Evolutionary conservation across 805 yeast genomes (phyloP).

Genomic region (Hanseniaspora thailandica): DNA sequence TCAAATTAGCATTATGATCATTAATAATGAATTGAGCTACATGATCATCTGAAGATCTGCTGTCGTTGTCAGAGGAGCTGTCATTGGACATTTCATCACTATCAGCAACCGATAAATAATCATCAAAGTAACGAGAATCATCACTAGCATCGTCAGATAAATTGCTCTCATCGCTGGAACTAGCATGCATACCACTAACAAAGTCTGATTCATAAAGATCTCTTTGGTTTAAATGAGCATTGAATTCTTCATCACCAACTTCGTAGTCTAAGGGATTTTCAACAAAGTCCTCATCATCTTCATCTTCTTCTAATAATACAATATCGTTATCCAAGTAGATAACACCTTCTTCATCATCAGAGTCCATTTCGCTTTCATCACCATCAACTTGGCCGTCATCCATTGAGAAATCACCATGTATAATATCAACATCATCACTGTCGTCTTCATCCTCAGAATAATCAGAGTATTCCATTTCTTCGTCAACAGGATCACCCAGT

Average conservation of each 20-base stretch:
- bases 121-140: slow-evolving; percentile 18
- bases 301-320: slow-evolving; percentile 22
- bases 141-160: slow-evolving; percentile 19
- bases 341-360: slow-evolving; percentile 24
- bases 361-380: slow-evolving; percentile 20
- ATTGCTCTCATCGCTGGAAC: slow-evolving; percentile 15
- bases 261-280: slow-evolving; percentile 25
- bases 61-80: neutral
- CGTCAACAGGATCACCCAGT: slow-evolving; percentile 27
- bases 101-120: slow-evolving; percentile 16
- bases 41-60: neutral
- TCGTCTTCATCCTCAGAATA: slow-evolving; percentile 29
- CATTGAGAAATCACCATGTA: slow-evolving; percentile 20
- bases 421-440: slow-evolving; percentile 21
- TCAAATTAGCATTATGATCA: neutral
- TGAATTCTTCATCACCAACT: slow-evolving; percentile 21
- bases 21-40: neutral
- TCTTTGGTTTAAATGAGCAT: slow-evolving; percentile 21
- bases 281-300: slow-evolving; percentile 20
- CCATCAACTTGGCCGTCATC: slow-evolving; percentile 19
- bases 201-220: slow-evolving; percentile 27
- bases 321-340: slow-evolving; percentile 29
- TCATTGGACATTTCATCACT: neutral
- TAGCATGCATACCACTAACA: slow-evolving; percentile 17
- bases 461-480: slow-evolving; percentile 25